These are phyloP conservation scores for Geranomyces michiganensis DNA, from an alignment of 192 early-diverging fungal genomes.

Conservation along the genomic window DNA sequence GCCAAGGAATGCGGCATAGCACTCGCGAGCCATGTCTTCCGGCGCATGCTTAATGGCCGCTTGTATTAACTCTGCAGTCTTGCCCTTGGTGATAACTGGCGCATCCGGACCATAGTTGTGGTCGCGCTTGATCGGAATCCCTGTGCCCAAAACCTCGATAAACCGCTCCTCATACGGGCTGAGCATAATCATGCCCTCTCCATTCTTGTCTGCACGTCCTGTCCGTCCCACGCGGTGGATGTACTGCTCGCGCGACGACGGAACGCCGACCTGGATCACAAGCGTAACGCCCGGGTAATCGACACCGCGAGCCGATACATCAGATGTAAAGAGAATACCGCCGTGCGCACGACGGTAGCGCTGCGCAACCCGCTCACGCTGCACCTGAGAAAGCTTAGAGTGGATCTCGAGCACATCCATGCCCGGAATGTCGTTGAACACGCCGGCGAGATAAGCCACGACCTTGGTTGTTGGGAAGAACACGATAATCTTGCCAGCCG, in stretches of 20 bases:
- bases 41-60: constrained; percentile 43
- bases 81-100: constrained; percentile 6
- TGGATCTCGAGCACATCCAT: constrained; percentile 69
- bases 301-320: constrained; percentile 96
- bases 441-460: constrained; percentile 63
- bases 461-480: constrained; percentile 84
- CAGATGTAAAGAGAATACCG: constrained; percentile 86
- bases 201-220: constrained; percentile 90
- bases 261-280: constrained; percentile 88
- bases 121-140: constrained; percentile 29
- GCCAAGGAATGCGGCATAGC: constrained; percentile 65
- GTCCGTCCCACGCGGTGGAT: constrained; percentile 97
- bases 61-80: constrained; percentile 32
- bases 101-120: constrained; percentile 7
- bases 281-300: constrained; percentile 93
- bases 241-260: constrained; percentile 83
- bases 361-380: constrained; percentile 71
- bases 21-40: constrained; percentile 51
- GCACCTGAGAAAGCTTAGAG: constrained; percentile 75
- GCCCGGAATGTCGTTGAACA: constrained; percentile 55
- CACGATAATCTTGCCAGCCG: constrained; percentile 82
- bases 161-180: constrained; percentile 79
- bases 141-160: constrained; percentile 44
- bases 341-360: constrained; percentile 68
- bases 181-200: constrained; percentile 82